Conservation (phyloP, 179 eudicot species). For the Vitellaria paradoxa region DNA sequence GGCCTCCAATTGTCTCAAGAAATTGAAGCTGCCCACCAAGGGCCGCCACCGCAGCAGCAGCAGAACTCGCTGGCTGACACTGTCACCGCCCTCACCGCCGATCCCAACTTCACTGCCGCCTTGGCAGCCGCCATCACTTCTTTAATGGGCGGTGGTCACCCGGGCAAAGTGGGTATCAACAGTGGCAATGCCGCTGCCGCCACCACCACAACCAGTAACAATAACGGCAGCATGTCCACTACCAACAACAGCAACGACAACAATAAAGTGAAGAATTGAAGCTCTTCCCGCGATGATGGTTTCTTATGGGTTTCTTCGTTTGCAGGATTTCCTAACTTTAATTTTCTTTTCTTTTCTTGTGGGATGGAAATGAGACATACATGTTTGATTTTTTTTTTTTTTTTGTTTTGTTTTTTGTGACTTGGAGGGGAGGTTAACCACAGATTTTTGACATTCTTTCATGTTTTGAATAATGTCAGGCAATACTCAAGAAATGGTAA, state of each 20-base stretch:
- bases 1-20: slow-evolving; percentile 49
- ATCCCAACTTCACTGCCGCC: slow-evolving; percentile 70
- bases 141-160: slow-evolving; percentile 29
- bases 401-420: too few relatives aligned
- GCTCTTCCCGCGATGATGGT: neutral
- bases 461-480: slow-evolving; percentile 17
- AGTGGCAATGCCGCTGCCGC: neutral
- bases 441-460: slow-evolving; percentile 9
- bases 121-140: slow-evolving; percentile 70
- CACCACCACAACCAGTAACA: slow-evolving; percentile 12
- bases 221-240: neutral
- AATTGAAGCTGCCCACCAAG: slow-evolving; percentile 12
- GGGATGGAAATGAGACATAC: neutral
- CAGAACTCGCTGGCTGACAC: slow-evolving; percentile 43
- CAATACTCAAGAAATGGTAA: slow-evolving; percentile 1
- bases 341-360: neutral
- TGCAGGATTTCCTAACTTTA: neutral
- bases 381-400: neutral
- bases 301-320: neutral
- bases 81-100: slow-evolving; percentile 57
- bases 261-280: slow-evolving; percentile 1
- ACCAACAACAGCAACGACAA: slow-evolving; percentile 1
- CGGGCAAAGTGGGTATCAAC: neutral
- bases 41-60: neutral
- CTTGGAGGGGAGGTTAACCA: neutral